phyloP scores from a whole-genome alignment of 2,329 filamentous ascomycete genomes.

The Colletotrichum godetiae region DNA sequence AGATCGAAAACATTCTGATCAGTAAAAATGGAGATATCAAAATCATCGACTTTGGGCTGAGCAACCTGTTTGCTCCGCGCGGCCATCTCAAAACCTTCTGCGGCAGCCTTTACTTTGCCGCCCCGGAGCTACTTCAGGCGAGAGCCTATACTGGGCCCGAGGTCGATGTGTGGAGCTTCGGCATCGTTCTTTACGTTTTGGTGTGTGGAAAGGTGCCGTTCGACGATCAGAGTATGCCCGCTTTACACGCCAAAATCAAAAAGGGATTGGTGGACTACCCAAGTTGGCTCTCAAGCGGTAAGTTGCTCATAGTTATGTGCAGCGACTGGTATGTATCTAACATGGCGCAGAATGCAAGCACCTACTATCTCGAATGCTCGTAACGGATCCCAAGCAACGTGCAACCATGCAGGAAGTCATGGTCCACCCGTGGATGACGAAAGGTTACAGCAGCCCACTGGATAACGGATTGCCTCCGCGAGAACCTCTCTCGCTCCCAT shows the following conservation, averaged over 20 bases:
- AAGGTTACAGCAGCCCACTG: conserved; percentile 86
- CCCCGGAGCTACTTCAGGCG: conserved; percentile 92
- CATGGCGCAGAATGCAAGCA: conserved; percentile 82
- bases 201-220: conserved; percentile 99
- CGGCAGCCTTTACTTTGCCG: conserved; percentile 96
- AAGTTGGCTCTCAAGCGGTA: conserved; percentile 89
- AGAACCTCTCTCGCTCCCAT: conserved; percentile 85
- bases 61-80: conserved; percentile 91
- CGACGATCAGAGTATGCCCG: conserved; percentile 99
- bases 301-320: conserved; percentile 45
- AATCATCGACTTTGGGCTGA: conserved; percentile 98
- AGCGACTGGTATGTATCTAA: conserved; percentile 47
- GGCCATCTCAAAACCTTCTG: conserved; percentile 95
- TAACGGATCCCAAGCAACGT: conserved; percentile 89
- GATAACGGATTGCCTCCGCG: conserved; percentile 89
- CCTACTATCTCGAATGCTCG: conserved; percentile 93
- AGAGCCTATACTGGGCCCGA: conserved; percentile 95
- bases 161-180: conserved; percentile 98
- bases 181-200: conserved; percentile 95
- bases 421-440: conserved; percentile 95
- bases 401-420: conserved; percentile 92
- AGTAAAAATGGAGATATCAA: conserved; percentile 99
- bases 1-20: conserved; percentile 99
- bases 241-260: conserved; percentile 98
- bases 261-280: conserved; percentile 96